Base-by-base conservation (phyloP, 208 protist species). In the Trypanosoma conorhini region DNA sequence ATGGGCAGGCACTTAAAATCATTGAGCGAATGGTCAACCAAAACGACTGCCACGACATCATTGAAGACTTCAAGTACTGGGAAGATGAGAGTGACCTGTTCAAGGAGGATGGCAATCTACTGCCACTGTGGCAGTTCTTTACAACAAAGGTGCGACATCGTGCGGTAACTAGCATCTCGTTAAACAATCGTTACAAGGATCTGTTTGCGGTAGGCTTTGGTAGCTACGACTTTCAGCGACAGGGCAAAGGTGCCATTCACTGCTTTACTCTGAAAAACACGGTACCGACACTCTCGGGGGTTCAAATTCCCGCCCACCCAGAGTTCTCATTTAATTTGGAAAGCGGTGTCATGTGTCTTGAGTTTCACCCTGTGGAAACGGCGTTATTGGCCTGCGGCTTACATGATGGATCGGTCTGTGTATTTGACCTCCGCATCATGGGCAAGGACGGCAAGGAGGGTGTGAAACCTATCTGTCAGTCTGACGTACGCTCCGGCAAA, bases 21-120 rank as follows among this genome's bases (percentile, higher is more conserved):
- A 86, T 99, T 80, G 97, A 99, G 85, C 89, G 98, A 28, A 99
- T 99, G 97, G 92, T 98, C 26, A 98, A 98, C 74, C 97, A 99
- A 77, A 99, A 99, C 86, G 94, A 95, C 67, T 98, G 86, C 70
- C 82, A 98, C 69, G 98, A 99, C 76, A 97, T 99, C 67, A 91
- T 96, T 48, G 88, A 98, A 56, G 98, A 99, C 86, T 99, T 96
- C 83, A 96, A 97, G 78, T 99, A 95, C 83, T 99, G 95, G 95
- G 96, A 99, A 67, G 96, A 99, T 80, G 86, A 92, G 69, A 96
- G 91, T 52, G 98, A 99, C 74, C 64, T 88, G 52, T 98, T 94
- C 82, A 96, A 97, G 77, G 93, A 96, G 52, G 89, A 94, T 67
- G 97, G 96, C 52, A 98, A 90, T 33, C 86, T 99, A 50, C 86